A percentile compares a stretch with the other conserved stretches of the same genome.
Evolutionary conservation across 73 alveolate genomes (phyloP).

Genomic region (Uronychia setigera): DNA sequence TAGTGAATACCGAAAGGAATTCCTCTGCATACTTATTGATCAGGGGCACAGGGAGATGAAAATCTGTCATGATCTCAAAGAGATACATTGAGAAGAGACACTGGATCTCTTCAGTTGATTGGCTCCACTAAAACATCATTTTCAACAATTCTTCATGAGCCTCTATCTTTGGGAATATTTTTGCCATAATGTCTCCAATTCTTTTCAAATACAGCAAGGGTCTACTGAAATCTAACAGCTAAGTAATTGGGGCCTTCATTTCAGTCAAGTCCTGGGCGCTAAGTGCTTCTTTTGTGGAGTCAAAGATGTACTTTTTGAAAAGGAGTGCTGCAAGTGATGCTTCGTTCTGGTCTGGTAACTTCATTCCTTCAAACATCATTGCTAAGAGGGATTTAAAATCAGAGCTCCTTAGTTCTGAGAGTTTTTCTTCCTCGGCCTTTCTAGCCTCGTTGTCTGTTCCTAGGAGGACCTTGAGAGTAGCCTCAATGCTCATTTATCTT

Average conservation of each 20-base stretch:
- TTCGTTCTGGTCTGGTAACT: not conserved
- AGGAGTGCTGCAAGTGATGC: slow-evolving; percentile 31
- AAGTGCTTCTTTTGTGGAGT: slow-evolving; percentile 8
- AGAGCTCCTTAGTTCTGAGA: not conserved
- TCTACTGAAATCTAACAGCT: slow-evolving; percentile 13
- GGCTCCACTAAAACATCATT: slow-evolving; percentile 41
- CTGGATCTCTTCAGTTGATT: not conserved
- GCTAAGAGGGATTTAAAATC: slow-evolving; percentile 3
- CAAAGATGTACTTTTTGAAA: slow-evolving; percentile 50
- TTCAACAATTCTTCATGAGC: slow-evolving; percentile 23
- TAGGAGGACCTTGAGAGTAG: not conserved
- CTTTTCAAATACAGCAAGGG: slow-evolving; percentile 20
- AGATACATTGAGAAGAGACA: slow-evolving; percentile 30
- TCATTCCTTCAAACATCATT: slow-evolving; percentile 19
- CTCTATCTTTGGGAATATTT: slow-evolving; percentile 38
- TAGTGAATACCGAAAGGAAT: slow-evolving; percentile 64
- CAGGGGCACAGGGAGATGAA: slow-evolving; percentile 37
- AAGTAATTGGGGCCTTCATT: slow-evolving; percentile 20
- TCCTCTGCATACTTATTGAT: slow-evolving; percentile 49
- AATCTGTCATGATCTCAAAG: slow-evolving; percentile 58
- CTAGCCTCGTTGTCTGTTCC: slow-evolving; percentile 16
- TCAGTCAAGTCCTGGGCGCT: slow-evolving; percentile 11
- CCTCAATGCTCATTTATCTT: not conserved
- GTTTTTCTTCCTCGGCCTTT: slow-evolving; percentile 2
- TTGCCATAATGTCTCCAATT: slow-evolving; percentile 45